A percentile compares a stretch with the other conserved stretches of the same genome.
These are phyloP conservation scores for Boletus rufocinnamomeus DNA, from an alignment of 768 basidiomycete genomes.

Conservation along the genomic window DNA sequence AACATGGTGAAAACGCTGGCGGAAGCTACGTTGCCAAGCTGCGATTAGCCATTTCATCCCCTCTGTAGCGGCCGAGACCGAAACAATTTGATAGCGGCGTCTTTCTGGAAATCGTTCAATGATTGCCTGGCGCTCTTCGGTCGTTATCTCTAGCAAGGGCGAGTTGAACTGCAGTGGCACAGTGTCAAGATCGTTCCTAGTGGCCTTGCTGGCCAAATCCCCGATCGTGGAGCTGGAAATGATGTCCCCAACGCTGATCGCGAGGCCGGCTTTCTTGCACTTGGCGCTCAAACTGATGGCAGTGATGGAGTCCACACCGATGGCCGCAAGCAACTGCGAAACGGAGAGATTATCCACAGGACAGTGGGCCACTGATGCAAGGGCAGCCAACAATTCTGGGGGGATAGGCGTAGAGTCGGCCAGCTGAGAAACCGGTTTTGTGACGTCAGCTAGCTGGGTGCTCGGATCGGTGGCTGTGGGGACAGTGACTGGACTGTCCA, in stretches of 20 bases:
- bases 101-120: constrained; percentile 17
- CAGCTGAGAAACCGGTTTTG: background rate
- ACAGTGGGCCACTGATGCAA: constrained; percentile 28
- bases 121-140: constrained; percentile 18
- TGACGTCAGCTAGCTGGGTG: background rate
- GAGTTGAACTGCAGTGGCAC: background rate
- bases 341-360: constrained; percentile 33
- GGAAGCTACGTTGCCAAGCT: constrained; percentile 46
- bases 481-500: constrained; percentile 15
- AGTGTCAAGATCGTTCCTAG: background rate
- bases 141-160: constrained; percentile 3
- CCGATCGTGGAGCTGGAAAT: constrained; percentile 41
- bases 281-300: constrained; percentile 47
- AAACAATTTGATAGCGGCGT: constrained; percentile 15
- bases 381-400: constrained; percentile 5
- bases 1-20: constrained; percentile 44
- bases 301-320: constrained; percentile 54
- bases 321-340: constrained; percentile 39
- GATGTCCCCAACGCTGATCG: constrained; percentile 40
- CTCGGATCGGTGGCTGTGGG: background rate
- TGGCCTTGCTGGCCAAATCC: constrained; percentile 22
- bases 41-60: constrained; percentile 42
- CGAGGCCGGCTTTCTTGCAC: constrained; percentile 40
- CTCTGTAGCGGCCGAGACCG: constrained; percentile 26
- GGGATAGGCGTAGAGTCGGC: constrained; percentile 7